Evolutionary conservation across 2,329 filamentous ascomycete genomes (phyloP).

Genomic region (Aspergillus novoparasiticus): DNA sequence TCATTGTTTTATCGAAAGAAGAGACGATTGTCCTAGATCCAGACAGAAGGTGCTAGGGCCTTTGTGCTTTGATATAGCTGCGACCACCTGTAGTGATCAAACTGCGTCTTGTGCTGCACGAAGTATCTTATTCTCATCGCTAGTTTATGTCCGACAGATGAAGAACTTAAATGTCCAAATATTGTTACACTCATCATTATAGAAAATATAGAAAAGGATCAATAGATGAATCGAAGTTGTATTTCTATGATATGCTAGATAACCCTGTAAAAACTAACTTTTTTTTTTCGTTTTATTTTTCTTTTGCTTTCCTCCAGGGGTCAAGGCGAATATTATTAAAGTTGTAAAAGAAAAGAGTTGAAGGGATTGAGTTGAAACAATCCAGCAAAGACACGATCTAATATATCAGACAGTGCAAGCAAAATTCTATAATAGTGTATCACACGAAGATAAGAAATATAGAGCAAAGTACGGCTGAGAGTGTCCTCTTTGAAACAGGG

Average conservation of each 20-base stretch:
- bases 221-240: not conserved
- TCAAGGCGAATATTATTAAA: not conserved
- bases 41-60: not conserved
- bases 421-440: not conserved
- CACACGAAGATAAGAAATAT: not conserved
- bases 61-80: too few relatives aligned
- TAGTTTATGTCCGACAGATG: too few relatives aligned
- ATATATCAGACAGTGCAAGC: not conserved
- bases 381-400: not conserved
- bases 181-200: not conserved
- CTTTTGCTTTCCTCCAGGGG: not conserved
- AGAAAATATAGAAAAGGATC: not conserved
- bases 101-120: not conserved
- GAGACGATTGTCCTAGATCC: not conserved
- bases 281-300: not conserved
- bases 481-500: not conserved
- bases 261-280: not conserved
- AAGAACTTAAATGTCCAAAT: not conserved
- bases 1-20: not conserved
- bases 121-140: too few relatives aligned
- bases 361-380: too few relatives aligned
- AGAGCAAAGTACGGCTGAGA: not conserved
- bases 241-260: not conserved
- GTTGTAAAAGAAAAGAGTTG: not conserved
- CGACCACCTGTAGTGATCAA: not conserved